Evolutionary conservation across 345 rosid genomes (phyloP).

Genomic region (Odontarrhena argentea): DNA sequence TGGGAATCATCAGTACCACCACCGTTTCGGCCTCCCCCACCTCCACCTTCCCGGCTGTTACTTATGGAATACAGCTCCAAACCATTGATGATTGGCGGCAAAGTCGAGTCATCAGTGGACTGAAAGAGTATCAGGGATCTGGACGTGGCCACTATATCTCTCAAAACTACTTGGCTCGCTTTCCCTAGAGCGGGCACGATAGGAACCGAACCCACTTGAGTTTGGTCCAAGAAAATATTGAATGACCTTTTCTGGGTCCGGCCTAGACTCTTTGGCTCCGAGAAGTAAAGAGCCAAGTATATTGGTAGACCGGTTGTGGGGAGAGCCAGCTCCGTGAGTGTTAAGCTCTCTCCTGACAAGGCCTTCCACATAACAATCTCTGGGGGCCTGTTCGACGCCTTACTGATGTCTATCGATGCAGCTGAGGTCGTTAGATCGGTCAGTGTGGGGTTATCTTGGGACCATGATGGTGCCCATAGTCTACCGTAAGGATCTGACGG

Average conservation of each 20-base stretch:
- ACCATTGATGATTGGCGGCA: conserved; percentile 31
- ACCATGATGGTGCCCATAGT: conserved; percentile 3
- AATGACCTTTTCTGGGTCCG: conserved; percentile 32
- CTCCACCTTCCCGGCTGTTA: conserved; percentile 10
- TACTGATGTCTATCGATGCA: conserved; percentile 26
- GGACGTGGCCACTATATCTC: conserved; percentile 22
- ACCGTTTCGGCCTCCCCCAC: neutral
- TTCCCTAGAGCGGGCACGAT: conserved; percentile 31
- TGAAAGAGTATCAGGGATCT: conserved; percentile 20
- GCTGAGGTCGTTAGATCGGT: conserved; percentile 31
- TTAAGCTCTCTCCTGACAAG: conserved; percentile 3
- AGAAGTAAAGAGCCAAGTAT: conserved; percentile 30
- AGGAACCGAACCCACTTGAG: conserved; percentile 22
- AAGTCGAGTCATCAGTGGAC: conserved; percentile 28
- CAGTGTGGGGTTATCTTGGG: neutral
- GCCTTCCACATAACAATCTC: conserved; percentile 38
- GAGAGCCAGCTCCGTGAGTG: neutral
- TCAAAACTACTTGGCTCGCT: conserved; percentile 31
- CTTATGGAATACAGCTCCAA: conserved; percentile 35
- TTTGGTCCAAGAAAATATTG: conserved; percentile 29
- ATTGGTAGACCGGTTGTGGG: conserved; percentile 5
- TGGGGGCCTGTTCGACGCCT: conserved; percentile 31
- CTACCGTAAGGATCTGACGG: conserved; percentile 36
- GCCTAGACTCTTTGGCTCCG: conserved; percentile 32
- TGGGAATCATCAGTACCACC: conserved; percentile 7